Percentiles rank a stretch among this genome's conserved stretches.
phyloP scores from a whole-genome alignment of 352 stramenopile species.

The Phytophthora citrophthora region DNA sequence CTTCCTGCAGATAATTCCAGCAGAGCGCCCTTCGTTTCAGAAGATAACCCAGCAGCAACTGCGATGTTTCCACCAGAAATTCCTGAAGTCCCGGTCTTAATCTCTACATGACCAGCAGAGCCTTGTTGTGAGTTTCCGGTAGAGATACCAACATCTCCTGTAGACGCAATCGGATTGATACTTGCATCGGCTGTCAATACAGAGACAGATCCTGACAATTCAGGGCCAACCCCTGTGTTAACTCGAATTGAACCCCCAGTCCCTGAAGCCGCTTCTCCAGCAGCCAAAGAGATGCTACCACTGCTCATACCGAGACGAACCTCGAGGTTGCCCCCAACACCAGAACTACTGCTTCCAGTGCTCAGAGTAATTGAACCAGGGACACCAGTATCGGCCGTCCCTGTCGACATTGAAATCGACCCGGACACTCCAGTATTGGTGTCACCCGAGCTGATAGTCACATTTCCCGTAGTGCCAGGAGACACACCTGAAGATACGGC shows the following conservation, averaged over 20 bases:
- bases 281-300: slow-evolving; percentile 31
- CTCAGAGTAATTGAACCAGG: slow-evolving; percentile 37
- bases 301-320: slow-evolving; percentile 36
- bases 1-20: slow-evolving; percentile 21
- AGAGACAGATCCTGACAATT: slow-evolving; percentile 32
- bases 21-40: slow-evolving; percentile 20
- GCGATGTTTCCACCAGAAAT: slow-evolving; percentile 28
- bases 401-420: slow-evolving; percentile 35
- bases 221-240: slow-evolving; percentile 17
- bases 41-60: slow-evolving; percentile 27
- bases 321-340: slow-evolving; percentile 31
- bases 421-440: slow-evolving; percentile 31
- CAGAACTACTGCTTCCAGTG: slow-evolving; percentile 38
- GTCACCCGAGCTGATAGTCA: slow-evolving; percentile 36
- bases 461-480: slow-evolving; percentile 34
- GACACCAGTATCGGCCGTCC: slow-evolving; percentile 19
- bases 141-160: slow-evolving; percentile 17
- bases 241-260: slow-evolving; percentile 28
- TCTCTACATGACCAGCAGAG: slow-evolving; percentile 27
- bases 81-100: slow-evolving; percentile 31
- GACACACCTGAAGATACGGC: slow-evolving; percentile 33
- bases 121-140: slow-evolving; percentile 29
- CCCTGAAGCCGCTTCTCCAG: slow-evolving; percentile 21
- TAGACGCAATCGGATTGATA: slow-evolving; percentile 17
- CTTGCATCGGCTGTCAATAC: slow-evolving; percentile 23